Evolutionary conservation across 306 rosid genomes (phyloP), one percentile per base, ranked within the genome.

Genomic region (Acacia crassicarpa): DNA sequence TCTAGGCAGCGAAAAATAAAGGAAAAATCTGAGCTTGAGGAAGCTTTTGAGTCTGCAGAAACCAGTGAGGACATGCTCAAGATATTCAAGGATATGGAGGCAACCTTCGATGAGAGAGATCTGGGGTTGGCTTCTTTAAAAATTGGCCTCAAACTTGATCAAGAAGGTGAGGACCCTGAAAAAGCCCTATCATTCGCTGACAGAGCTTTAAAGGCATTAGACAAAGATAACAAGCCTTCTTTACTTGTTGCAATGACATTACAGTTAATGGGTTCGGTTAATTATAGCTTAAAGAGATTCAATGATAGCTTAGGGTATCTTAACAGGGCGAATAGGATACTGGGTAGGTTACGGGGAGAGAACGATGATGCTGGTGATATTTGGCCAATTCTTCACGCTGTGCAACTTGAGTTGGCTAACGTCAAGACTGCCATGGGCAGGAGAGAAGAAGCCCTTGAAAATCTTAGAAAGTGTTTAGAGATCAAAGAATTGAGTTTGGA

Each of bases 381-480:
- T 51, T 82, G 90, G 79, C 98, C 95, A 5, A 97, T 91, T 82
- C 89, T 90, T 83, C 98, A 93, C 23, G 97, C 98, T 8, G 98
- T 95, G 76, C 98, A 89, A 62, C 88, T 95, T 45, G 97, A 89
- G 80, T 54, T 90, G 87, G 94, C 95, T 0, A 90, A 95, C 87
- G 98, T 88, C 53, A 93, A 93, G 89, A 95, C 81, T 0, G 98
- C 94, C 27, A 86, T 91, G 97, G 98, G 98, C 67, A 88, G 97
- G 89, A 93, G 98, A 81, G 98, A 93, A 79, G 98, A 95, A 89
- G 98, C 97, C 15, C 86, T 95, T 53, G 93, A 61, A 67, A 88
- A 91, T 89, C 93, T 91, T 72, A 87, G 82, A 78, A 90, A 84
- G 91, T 95, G 98, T 89, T 82, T 95, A 77, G 95, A 90, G 80